Base-by-base conservation (phyloP, 257 asterid genomes). In the Penstemon barbatus region DNA sequence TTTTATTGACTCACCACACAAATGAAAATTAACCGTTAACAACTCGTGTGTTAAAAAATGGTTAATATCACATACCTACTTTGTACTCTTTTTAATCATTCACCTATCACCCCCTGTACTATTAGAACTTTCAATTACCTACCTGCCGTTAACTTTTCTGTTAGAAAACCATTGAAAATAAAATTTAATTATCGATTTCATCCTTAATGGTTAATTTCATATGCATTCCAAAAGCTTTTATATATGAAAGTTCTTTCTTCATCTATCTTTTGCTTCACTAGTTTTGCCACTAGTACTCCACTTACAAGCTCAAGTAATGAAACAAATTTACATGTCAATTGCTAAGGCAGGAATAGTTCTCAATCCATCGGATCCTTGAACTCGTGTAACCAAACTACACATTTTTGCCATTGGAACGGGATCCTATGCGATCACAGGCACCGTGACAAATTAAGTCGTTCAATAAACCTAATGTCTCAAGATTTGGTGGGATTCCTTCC, bases 351-450 rank as follows among this genome's bases (percentile, higher is more conserved):
- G 53, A 52, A 56, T 75, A 40, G 11, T 63, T 52, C 70, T 18
- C 33, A 76, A 75, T 52, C 72, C 75, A 3, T 61, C 0, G 73
- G 70, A 8, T 25, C 63, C 51, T 50, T 70, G 45, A 36, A n/a
- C 3, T 70, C 80, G 7, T 75, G 80, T 75, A 75, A 63, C 7
- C 64, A 57, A 51, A 63, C 80, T 3, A 41, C 8, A 4, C 65
- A 63, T 49, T 70, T 75, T 5, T 78, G 81, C 55, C 45, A 57
- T 3, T 75, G 81, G 81, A 45, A 46, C 1, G 81, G 85, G 8
- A 42, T 81, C 10, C 48, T 49, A 40, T 78, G 86, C n/a, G 70
- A 72, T 40, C 45, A 5, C 6, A 64, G 67, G 38, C 75, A 79
- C 42, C 71, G 42, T 6, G 6, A 70, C 2, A 57, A 15, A 15